Conservation (phyloP, 2,329 filamentous ascomycete species). For the Pseudocercospora crystallina region DNA sequence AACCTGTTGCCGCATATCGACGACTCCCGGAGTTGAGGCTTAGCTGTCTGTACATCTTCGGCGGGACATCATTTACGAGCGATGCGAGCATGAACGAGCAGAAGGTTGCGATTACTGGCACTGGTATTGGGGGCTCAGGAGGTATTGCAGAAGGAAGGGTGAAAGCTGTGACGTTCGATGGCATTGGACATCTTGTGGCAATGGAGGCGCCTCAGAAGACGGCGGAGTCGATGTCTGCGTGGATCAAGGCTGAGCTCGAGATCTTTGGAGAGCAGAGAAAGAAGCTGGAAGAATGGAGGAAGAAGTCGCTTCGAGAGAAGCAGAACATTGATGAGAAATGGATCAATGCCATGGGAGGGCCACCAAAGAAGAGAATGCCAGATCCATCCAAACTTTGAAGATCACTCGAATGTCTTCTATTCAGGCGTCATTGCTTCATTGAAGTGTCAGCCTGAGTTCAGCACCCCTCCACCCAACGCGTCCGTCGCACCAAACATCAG, state of each 20-base stretch:
- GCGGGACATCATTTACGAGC: conserved; percentile 59
- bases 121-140: conserved; percentile 66
- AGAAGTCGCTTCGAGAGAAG: conserved; percentile 10
- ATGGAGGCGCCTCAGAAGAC: conserved; percentile 61
- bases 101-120: conserved; percentile 64
- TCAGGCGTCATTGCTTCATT: too few species aligned
- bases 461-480: too few species aligned
- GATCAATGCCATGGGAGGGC: conserved; percentile 11
- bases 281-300: conserved; percentile 14
- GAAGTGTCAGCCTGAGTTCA: too few species aligned
- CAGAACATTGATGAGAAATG: conserved; percentile 12
- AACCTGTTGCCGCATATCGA: conserved; percentile 57
- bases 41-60: conserved; percentile 68
- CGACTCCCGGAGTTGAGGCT: conserved; percentile 63
- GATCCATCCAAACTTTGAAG: conserved; percentile 1
- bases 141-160: conserved; percentile 65
- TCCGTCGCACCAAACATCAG: too few species aligned
- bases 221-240: conserved; percentile 12
- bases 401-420: too few species aligned
- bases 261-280: conserved; percentile 19
- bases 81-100: conserved; percentile 48
- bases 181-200: conserved; percentile 74
- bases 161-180: conserved; percentile 61
- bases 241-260: conserved; percentile 10
- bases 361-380: not conserved